Percentiles rank a stretch among this genome's conserved stretches.
Conservation (phyloP, 768 basidiomycete species). For the Tephrocybe sp. region DNA sequence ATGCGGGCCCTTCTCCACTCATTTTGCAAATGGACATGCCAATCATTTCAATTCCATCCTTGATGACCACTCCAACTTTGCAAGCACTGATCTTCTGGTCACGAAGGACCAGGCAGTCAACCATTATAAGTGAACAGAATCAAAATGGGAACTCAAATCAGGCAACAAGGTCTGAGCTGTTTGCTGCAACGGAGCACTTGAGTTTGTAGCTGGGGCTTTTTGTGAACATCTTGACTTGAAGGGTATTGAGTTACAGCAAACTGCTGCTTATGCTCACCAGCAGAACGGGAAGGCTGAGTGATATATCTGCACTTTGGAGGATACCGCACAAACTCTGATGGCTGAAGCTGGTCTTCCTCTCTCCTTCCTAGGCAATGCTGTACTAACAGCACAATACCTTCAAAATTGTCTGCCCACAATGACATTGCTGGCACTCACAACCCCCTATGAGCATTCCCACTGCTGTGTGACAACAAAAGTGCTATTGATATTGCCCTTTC, state of each 20-base stretch:
- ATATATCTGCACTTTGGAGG: slow-evolving; percentile 26
- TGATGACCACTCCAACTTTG: background rate
- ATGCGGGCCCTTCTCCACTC: background rate
- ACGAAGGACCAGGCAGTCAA: background rate
- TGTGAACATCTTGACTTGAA: background rate
- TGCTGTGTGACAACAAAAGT: too few species aligned
- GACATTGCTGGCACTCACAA: slow-evolving; percentile 17
- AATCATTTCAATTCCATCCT: background rate
- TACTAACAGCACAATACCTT: slow-evolving; percentile 19
- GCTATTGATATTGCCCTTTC: too few species aligned
- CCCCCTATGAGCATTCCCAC: slow-evolving; percentile 24
- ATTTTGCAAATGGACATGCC: background rate
- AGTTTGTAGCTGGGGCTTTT: background rate
- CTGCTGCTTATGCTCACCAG: slow-evolving; percentile 23
- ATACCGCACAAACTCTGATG: slow-evolving; percentile 21
- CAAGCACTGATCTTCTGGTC: background rate
- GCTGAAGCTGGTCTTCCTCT: slow-evolving; percentile 21
- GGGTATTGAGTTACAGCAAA: background rate
- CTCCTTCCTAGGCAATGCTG: slow-evolving; percentile 24
- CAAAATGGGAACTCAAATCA: background rate
- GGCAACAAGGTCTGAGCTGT: background rate
- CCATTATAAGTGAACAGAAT: background rate
- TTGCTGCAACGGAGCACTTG: background rate
- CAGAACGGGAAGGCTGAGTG: slow-evolving; percentile 33
- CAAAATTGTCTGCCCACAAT: slow-evolving; percentile 23